phyloP scores from a whole-genome alignment of 2,329 filamentous ascomycete species.

The Macrophomina phaseolina region DNA sequence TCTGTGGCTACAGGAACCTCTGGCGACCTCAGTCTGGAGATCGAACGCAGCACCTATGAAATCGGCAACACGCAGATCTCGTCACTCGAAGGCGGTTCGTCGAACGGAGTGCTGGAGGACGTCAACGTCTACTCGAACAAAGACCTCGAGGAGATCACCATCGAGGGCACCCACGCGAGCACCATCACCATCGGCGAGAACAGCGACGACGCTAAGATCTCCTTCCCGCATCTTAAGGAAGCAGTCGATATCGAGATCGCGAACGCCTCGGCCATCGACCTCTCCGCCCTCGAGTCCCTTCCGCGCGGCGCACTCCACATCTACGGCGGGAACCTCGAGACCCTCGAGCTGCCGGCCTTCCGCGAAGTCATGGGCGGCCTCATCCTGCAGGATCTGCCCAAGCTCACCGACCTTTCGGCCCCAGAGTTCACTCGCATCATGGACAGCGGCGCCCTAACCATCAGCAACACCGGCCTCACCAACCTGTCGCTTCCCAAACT shows the following conservation, averaged over 20 bases:
- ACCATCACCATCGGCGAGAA: conserved; percentile 13
- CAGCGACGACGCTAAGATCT: conserved; percentile 6
- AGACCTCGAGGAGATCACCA: conserved; percentile 1
- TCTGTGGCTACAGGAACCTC: conserved; percentile 9
- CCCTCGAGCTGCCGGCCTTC: conserved; percentile 1
- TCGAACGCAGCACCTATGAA: neutral
- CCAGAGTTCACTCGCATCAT: conserved; percentile 18
- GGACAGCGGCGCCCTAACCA: conserved; percentile 9
- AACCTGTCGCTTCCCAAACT: conserved; percentile 10
- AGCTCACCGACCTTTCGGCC: conserved; percentile 2
- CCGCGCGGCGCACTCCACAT: conserved; percentile 10
- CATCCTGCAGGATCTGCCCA: conserved; percentile 13
- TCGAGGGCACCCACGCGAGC: conserved; percentile 8
- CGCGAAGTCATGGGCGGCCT: neutral
- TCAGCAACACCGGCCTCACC: conserved; percentile 6
- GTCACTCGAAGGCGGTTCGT: neutral
- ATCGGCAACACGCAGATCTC: conserved; percentile 1
- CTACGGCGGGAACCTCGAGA: neutral
- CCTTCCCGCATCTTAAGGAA: conserved; percentile 14
- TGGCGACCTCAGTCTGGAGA: neutral
- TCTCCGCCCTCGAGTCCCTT: neutral
- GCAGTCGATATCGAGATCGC: conserved; percentile 19
- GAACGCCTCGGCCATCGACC: neutral
- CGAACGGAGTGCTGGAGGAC: neutral
- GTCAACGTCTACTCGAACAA: conserved; percentile 10